phyloP scores from a whole-genome alignment of 2,329 filamentous ascomycete species.

The Epicoccum sorghinum region DNA sequence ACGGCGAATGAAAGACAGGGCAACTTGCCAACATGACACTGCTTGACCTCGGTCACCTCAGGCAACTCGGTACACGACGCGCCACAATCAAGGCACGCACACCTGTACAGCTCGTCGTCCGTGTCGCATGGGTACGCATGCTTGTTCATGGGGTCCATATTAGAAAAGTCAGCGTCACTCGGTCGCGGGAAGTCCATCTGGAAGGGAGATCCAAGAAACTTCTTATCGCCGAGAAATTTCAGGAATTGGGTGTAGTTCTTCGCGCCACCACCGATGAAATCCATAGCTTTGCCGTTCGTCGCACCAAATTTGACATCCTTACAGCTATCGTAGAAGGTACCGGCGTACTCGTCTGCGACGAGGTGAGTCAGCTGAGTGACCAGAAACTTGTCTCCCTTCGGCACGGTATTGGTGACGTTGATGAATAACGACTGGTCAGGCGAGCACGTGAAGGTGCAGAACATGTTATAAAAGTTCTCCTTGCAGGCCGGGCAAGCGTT shows the following conservation, averaged over 20 bases:
- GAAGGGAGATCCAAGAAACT: slow-evolving; percentile 89
- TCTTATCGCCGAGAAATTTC: slow-evolving; percentile 92
- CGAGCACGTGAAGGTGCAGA: slow-evolving; percentile 98
- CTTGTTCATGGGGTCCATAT: slow-evolving; percentile 76
- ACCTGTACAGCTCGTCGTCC: slow-evolving; percentile 81
- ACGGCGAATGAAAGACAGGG: slow-evolving; percentile 94
- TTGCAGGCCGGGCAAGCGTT: slow-evolving; percentile 95
- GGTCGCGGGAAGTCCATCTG: slow-evolving; percentile 89
- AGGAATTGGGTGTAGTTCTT: slow-evolving; percentile 87
- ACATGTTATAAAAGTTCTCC: slow-evolving; percentile 97
- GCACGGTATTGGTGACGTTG: slow-evolving; percentile 80
- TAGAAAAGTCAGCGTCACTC: slow-evolving; percentile 63
- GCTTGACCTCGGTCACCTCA: slow-evolving; percentile 69
- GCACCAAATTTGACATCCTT: slow-evolving; percentile 99
- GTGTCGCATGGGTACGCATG: slow-evolving; percentile 87
- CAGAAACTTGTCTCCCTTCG: slow-evolving; percentile 66
- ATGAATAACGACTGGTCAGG: slow-evolving; percentile 95
- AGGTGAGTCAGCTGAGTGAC: slow-evolving; percentile 92
- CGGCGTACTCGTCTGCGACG: slow-evolving; percentile 81
- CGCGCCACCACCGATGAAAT: slow-evolving; percentile 92
- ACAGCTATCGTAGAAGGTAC: slow-evolving; percentile 93
- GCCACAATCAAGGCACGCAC: slow-evolving; percentile 92
- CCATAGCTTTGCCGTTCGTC: slow-evolving; percentile 91
- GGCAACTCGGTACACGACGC: slow-evolving; percentile 83
- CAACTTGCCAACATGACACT: slow-evolving; percentile 84